phyloP scores from a whole-genome alignment of 345 rosid species.

The Populus ilicifolia region DNA sequence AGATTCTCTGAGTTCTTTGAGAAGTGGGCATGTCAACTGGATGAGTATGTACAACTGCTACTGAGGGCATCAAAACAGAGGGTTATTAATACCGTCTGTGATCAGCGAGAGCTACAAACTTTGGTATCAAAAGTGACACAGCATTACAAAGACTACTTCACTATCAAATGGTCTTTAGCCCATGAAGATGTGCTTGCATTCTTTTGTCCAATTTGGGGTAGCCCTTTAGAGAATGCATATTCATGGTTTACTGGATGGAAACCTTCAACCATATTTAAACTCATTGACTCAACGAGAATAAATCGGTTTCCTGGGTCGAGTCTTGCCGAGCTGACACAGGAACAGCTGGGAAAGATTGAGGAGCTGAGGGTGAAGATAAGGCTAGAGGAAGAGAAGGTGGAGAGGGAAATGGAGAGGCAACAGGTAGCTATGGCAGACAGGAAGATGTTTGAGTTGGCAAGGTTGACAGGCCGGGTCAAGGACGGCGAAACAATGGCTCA shows the following conservation, averaged over 20 bases:
- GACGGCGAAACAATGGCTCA: slow-evolving; percentile 13
- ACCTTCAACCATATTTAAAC: slow-evolving; percentile 51
- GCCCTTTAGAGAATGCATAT: slow-evolving; percentile 55
- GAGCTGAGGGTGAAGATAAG: slow-evolving; percentile 49
- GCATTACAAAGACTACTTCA: slow-evolving; percentile 75
- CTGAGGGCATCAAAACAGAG: slow-evolving; percentile 11
- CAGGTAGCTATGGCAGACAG: slow-evolving; percentile 66
- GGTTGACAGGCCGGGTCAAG: slow-evolving; percentile 30
- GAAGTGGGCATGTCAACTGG: slow-evolving; percentile 57
- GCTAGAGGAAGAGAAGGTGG: slow-evolving; percentile 65
- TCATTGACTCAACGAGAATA: slow-evolving; percentile 43
- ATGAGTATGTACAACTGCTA: slow-evolving; percentile 42
- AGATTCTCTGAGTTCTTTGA: slow-evolving; percentile 54
- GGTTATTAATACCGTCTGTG: not conserved
- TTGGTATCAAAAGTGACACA: slow-evolving; percentile 56
- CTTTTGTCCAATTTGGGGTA: slow-evolving; percentile 56
- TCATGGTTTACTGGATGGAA: slow-evolving; percentile 87
- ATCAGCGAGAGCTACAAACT: slow-evolving; percentile 29
- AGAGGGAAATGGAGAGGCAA: slow-evolving; percentile 82
- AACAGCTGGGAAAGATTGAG: slow-evolving; percentile 50
- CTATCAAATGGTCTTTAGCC: slow-evolving; percentile 69
- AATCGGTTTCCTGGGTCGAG: slow-evolving; percentile 17
- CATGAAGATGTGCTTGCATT: slow-evolving; percentile 62
- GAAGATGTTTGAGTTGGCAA: slow-evolving; percentile 59
- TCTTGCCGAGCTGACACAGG: slow-evolving; percentile 37